Base-by-base conservation (phyloP, 768 basidiomycete species). In the Podaxis rugospora region DNA sequence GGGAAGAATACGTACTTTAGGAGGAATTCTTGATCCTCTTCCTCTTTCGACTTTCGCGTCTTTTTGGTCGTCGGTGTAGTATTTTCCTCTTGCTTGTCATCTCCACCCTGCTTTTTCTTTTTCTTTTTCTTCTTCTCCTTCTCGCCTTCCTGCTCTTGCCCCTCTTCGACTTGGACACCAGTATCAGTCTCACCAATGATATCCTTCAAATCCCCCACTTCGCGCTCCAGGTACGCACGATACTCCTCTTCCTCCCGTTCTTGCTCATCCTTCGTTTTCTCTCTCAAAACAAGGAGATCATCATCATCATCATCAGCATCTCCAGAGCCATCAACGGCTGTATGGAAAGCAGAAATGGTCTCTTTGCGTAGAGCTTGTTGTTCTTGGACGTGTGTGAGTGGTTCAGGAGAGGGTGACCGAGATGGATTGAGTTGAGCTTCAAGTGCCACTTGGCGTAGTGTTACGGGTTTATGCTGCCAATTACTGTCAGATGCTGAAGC, bases 231-330 rank as follows among this genome's bases (percentile, higher is more conserved):
- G 71, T 91, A 98, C 1, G 80, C 77, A 23, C 83, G 81, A 68
- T 98, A 99, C 66, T 94, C 93, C 64, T 91, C 88, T 65, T 92
- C 92, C 66, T 97, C 93, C 44, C 72, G 66, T 66, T 90, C 86
- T 2, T 81, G 66, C 71, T 95, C 92, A 60, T 92, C 91, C 64
- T 85, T 83, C 0, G 87, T 90, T 72, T 88, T 91, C 61, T 89
- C 88, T 39, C 92, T 81, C 2, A 84, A 85, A 5, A 90, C 75
- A 13, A 97, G 80, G 1, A 95, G 71, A 39, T 84, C 91, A 10
- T 82, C 83, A 11, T 76, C 80, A 21, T 21, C 21, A 21, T 21
- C 21, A 21, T 77, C 79, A 2, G 75, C 80, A 36, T 68, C 72
- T 2, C 67, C 71, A 10, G 72, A 68, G 11, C 76, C 77, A 1